Conservation (phyloP, 1,284 basidiomycete genomes). For the Mycena citricolor region DNA sequence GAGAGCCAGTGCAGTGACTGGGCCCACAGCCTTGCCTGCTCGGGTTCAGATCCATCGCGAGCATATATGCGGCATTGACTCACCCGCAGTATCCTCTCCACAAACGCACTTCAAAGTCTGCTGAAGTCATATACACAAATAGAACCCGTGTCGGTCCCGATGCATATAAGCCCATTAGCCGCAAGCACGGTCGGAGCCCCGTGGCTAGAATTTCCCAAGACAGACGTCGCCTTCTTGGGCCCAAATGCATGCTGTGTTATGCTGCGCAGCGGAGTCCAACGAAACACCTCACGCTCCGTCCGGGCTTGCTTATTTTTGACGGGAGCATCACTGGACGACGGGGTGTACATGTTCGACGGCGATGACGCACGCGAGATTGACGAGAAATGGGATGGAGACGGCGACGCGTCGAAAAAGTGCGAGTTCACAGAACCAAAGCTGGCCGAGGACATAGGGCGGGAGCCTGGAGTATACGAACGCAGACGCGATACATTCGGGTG, state of each 20-base stretch:
- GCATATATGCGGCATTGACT: conserved; percentile 27
- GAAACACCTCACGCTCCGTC: conserved; percentile 63
- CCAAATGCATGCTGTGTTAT: conserved; percentile 58
- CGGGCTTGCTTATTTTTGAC: conserved; percentile 25
- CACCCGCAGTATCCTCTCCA: conserved; percentile 68
- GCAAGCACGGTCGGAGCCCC: conserved; percentile 81
- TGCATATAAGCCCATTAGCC: conserved; percentile 86
- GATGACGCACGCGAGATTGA: conserved; percentile 72
- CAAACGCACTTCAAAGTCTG: conserved; percentile 83
- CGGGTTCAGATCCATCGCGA: conserved; percentile 12
- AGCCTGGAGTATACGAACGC: conserved; percentile 63
- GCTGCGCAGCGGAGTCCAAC: conserved; percentile 73
- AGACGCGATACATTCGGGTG: conserved; percentile 84
- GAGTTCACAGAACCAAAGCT: conserved; percentile 46
- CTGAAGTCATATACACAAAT: conserved; percentile 87
- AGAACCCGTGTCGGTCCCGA: conserved; percentile 82
- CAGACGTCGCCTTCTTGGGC: conserved; percentile 58
- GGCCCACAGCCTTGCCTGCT: conserved; percentile 62
- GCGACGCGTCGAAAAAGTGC: conserved; percentile 46
- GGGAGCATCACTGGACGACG: conserved; percentile 27
- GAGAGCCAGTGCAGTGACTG: conserved; percentile 89
- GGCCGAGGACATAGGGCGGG: conserved; percentile 49
- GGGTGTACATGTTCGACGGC: conserved; percentile 48
- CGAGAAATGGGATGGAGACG: conserved; percentile 66
- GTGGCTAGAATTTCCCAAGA: conserved; percentile 55